Conservation (phyloP, 2,329 filamentous ascomycete species). For the Trichoderma cornu-damae region DNA sequence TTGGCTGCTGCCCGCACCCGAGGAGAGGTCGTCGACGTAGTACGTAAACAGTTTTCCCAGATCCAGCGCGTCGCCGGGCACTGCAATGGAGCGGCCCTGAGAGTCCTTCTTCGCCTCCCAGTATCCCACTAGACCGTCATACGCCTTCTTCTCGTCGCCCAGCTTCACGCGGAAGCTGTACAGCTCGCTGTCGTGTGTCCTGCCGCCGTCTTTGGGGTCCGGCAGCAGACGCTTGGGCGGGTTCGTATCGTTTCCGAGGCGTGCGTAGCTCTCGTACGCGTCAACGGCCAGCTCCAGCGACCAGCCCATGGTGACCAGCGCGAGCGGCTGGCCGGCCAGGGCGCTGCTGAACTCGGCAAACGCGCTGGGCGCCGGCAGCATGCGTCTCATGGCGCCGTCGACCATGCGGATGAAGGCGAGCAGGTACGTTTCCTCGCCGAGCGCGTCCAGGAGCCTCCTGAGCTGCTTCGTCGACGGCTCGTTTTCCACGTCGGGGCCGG, state of each 20-base stretch:
- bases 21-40: slow-evolving; percentile 20
- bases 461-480: no score
- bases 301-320: slow-evolving; percentile 37
- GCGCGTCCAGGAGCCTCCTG: no score
- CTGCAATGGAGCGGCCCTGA: no score
- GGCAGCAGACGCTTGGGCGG: slow-evolving; percentile 20
- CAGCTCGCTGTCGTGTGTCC: not conserved
- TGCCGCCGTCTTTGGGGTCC: not conserved
- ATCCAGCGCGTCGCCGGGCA: slow-evolving; percentile 21
- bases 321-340: slow-evolving; percentile 39
- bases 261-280: no score
- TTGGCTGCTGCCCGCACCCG: no score
- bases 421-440: no score
- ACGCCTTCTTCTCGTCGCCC: slow-evolving; percentile 30
- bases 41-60: slow-evolving; percentile 27
- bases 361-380: slow-evolving; percentile 28
- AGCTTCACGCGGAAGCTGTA: slow-evolving; percentile 33
- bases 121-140: slow-evolving; percentile 39
- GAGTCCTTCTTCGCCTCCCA: slow-evolving; percentile 26
- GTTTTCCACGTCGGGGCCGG: no score
- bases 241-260: no score
- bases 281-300: slow-evolving; percentile 33
- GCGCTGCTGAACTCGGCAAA: slow-evolving; percentile 35
- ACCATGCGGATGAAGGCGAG: slow-evolving; percentile 34
- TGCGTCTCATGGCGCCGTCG: slow-evolving; percentile 25